Base-by-base conservation (phyloP, 176 grass and related monocot genomes). In the Microstegium vimineum region DNA sequence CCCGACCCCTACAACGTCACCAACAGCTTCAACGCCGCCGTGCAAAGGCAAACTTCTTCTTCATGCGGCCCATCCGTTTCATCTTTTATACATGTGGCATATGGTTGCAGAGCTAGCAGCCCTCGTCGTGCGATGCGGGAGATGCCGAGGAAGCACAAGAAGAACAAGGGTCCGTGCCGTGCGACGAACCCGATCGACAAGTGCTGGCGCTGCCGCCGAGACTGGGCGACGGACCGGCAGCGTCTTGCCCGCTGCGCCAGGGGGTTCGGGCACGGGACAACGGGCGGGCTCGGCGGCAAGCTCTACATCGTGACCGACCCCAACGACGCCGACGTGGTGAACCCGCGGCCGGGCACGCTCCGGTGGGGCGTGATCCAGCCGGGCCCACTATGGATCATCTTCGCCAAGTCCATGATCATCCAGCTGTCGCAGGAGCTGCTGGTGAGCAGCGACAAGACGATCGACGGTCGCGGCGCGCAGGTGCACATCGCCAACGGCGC, bases 151-250 rank as follows among this genome's bases (percentile, higher is more conserved):
- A 78, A 87, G 62, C 20, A 31, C 0, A 76, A 62, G 85, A 36
- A 5, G 57, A 26, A n/a, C n/a, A n/a, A 10, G 0, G 87, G 87
- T 0, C 87, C 79, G 31, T 97, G 94, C 84, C 0, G 51, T 4
- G 83, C 88, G n/a, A 96, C 90, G 35, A 96, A 96, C 88, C 93
- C 90, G 65, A 96, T 96, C 69, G 93, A 96, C 90, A 84, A 91
- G 37, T 96, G 93, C 61, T 96, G 93, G 93, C 73, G 93, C 13
- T 96, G 93, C 88, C 85, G 81, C 65, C 40, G 30, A 12, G 70
- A 97, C 78, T 97, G 94, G 94, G 77, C 51, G 6, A 90, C 34
- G 11, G 74, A 94, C 77, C 84, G 94, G 3, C 85, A 86, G 82
- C 89, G 49, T 0, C 61, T 97, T 7, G 94, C 87, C n/a, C 74